Percentiles rank a stretch among this genome's conserved stretches.
phyloP scores from a whole-genome alignment of 23 red algal species.

The Gracilariopsis chorda region DNA sequence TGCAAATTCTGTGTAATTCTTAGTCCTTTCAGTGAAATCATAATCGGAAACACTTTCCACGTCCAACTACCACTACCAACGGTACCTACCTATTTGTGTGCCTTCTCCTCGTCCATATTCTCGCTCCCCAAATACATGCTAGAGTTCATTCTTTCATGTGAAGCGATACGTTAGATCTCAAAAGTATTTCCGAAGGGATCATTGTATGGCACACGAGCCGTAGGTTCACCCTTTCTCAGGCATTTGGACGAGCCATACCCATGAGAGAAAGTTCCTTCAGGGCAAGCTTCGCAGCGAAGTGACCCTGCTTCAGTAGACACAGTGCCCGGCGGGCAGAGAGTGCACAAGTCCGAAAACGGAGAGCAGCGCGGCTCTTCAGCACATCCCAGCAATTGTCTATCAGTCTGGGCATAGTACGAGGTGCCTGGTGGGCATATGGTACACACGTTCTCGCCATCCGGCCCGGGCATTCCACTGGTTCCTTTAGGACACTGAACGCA shows the following conservation, averaged over 20 bases:
- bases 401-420: background rate
- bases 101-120: too few species aligned
- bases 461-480: background rate
- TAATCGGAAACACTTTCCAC: too few species aligned
- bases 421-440: background rate
- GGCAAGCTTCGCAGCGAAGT: background rate
- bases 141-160: too few species aligned
- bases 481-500: background rate
- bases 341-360: background rate
- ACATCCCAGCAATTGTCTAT: background rate
- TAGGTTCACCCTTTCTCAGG: background rate
- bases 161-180: too few species aligned
- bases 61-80: too few species aligned
- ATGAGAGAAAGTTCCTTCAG: background rate
- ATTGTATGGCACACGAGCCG: background rate
- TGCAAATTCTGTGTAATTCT: too few species aligned
- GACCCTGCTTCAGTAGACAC: background rate
- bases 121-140: too few species aligned
- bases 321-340: background rate
- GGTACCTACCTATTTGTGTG: too few species aligned
- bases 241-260: background rate
- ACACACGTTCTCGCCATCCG: background rate
- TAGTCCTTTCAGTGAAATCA: too few species aligned
- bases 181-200: conserved; percentile 7
- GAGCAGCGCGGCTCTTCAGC: background rate